Evolutionary conservation across 306 rosid genomes (phyloP).

Genomic region (Cicer judaicum): DNA sequence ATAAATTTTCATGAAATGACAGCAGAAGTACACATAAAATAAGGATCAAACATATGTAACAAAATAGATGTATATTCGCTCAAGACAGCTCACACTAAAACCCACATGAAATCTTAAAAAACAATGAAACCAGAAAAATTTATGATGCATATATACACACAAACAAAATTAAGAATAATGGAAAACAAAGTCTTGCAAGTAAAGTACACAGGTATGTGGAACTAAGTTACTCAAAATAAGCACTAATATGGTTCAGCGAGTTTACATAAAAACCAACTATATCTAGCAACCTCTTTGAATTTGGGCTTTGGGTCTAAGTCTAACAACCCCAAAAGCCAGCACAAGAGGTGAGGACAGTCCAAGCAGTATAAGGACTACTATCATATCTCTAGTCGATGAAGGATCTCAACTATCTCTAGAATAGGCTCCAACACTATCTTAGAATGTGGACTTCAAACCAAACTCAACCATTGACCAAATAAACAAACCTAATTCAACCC

Average conservation of each 20-base stretch:
- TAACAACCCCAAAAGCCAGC: background rate
- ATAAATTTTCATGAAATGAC: slow-evolving; percentile 34
- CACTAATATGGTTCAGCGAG: slow-evolving; percentile 1
- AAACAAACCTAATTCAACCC: background rate
- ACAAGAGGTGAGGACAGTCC: background rate
- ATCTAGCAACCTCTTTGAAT: background rate
- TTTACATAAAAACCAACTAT: background rate
- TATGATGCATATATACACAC: too few relatives aligned
- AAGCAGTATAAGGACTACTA: background rate
- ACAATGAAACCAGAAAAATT: slow-evolving; percentile 5
- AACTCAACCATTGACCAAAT: background rate
- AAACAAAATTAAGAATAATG: background rate
- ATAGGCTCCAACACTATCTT: slow-evolving; percentile 8
- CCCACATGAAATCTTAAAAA: slow-evolving; percentile 2
- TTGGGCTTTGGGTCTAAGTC: background rate
- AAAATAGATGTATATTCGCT: background rate
- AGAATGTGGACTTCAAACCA: background rate
- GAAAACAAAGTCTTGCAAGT: background rate
- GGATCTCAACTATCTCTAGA: background rate
- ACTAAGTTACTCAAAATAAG: slow-evolving; percentile 3
- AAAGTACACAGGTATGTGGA: background rate
- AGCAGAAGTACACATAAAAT: background rate
- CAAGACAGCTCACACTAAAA: slow-evolving; percentile 16
- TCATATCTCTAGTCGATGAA: background rate
- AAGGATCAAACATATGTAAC: slow-evolving; percentile 5